A percentile compares a stretch with the other conserved stretches of the same genome.
Conservation (phyloP, 1,284 basidiomycete species). For the Pholiota adiposa region DNA sequence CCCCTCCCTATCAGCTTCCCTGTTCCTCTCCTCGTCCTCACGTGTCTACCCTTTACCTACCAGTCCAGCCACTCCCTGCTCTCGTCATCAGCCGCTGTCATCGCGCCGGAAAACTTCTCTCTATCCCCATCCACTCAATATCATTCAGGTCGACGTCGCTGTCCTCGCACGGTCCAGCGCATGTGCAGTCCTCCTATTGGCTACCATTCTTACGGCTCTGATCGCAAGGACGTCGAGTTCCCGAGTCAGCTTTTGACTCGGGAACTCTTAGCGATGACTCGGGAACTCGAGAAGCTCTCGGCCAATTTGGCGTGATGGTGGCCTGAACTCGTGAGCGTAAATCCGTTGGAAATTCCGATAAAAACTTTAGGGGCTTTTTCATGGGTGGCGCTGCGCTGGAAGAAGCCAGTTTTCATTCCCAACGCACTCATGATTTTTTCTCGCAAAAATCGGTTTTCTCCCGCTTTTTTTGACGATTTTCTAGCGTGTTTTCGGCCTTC, state of each 20-base stretch:
- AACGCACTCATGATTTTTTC: too few relatives aligned
- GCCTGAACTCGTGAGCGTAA: not conserved
- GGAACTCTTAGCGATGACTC: slow-evolving; percentile 33
- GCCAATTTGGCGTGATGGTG: not conserved
- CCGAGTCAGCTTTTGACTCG: slow-evolving; percentile 44
- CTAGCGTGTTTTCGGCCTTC: not conserved
- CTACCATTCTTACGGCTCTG: slow-evolving; percentile 25
- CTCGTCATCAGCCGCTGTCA: slow-evolving; percentile 2
- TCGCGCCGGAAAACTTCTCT: slow-evolving; percentile 1
- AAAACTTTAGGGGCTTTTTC: too few relatives aligned
- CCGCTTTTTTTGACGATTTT: not conserved
- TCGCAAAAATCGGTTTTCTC: not conserved
- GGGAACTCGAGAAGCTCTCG: slow-evolving; percentile 23
- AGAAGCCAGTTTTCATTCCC: too few relatives aligned
- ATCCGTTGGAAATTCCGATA: not conserved
- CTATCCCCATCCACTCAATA: not conserved
- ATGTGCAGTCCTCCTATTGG: not conserved
- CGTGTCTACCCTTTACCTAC: not conserved
- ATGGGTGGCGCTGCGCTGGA: too few relatives aligned
- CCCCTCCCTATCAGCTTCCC: not conserved
- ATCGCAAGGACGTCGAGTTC: slow-evolving; percentile 37
- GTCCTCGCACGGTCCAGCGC: not conserved
- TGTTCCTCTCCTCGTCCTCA: not conserved
- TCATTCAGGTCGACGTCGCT: not conserved
- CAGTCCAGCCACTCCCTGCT: not conserved